Evolutionary conservation across 805 yeast genomes (phyloP).

Genomic region (Starmerella lactis-condensi): DNA sequence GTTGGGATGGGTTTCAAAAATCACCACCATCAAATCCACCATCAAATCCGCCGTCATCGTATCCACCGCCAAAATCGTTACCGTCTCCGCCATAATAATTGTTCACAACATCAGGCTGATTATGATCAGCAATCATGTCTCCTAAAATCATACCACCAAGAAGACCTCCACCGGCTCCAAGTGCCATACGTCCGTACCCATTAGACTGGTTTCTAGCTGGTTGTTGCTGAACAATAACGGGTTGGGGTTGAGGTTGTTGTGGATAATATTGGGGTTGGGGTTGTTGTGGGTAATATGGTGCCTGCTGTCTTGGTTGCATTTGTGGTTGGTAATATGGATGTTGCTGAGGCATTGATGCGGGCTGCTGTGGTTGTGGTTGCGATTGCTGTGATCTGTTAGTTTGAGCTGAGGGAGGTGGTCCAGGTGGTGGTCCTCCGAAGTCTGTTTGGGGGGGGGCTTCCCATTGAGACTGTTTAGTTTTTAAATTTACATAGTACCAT

Average conservation of each 20-base stretch:
- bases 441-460: conserved; percentile 28
- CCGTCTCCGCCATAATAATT: conserved; percentile 22
- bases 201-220: too few species aligned
- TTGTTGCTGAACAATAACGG: too few species aligned
- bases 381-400: conserved; percentile 2
- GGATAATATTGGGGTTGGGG: conserved; percentile 22
- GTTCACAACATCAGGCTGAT: conserved; percentile 16
- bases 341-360: not conserved
- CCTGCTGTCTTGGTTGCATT: too few species aligned
- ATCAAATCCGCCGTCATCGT: conserved; percentile 10
- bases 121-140: conserved; percentile 10
- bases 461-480: conserved; percentile 73
- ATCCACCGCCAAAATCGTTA: conserved; percentile 11
- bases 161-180: conserved; percentile 20
- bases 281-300: conserved; percentile 16
- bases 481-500: conserved; percentile 67
- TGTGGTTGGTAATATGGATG: conserved; percentile 1
- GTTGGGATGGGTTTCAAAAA: too few species aligned
- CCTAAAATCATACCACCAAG: conserved; percentile 20
- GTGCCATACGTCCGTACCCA: conserved; percentile 31
- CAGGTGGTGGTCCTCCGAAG: conserved; percentile 12
- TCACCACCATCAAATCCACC: conserved; percentile 20
- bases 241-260: conserved; percentile 23
- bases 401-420: conserved; percentile 15
- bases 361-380: not conserved